These are phyloP conservation scores for Synchytrium microbalum DNA, from an alignment of 371 early-diverging fungal species.

Conservation along the genomic window DNA sequence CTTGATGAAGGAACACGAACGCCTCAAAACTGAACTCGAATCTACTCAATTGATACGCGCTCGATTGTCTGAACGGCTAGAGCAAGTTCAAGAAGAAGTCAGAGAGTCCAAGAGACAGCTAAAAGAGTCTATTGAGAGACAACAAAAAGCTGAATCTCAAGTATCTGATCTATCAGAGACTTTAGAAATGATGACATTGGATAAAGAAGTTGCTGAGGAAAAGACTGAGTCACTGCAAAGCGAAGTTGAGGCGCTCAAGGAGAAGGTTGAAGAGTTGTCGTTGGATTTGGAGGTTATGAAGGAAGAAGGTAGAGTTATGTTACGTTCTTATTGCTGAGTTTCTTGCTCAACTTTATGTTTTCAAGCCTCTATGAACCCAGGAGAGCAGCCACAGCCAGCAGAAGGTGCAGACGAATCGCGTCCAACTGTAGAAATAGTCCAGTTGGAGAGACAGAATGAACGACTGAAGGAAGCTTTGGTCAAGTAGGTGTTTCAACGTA, in stretches of 20 bases:
- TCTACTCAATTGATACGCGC: constrained; percentile 56
- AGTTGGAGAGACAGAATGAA: constrained; percentile 75
- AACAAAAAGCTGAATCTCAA: constrained; percentile 55
- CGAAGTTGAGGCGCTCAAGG: constrained; percentile 63
- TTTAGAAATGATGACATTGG: constrained; percentile 77
- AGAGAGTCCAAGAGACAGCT: constrained; percentile 51
- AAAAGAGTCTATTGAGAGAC: constrained; percentile 48
- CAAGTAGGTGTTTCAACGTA: constrained; percentile 24
- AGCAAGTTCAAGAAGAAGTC: constrained; percentile 63
- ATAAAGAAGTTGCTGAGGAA: constrained; percentile 90
- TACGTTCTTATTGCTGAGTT: background rate
- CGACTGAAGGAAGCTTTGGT: constrained; percentile 79
- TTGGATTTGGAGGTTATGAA: constrained; percentile 62
- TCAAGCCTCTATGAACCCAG: background rate
- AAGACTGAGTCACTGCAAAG: constrained; percentile 66
- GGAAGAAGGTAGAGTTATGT: constrained; percentile 31
- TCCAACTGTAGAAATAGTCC: constrained; percentile 37
- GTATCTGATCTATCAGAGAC: constrained; percentile 64
- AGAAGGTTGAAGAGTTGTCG: constrained; percentile 69
- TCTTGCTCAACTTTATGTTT: too few species aligned
- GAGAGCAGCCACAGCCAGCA: background rate
- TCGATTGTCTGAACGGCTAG: constrained; percentile 54
- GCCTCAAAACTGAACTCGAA: constrained; percentile 63
- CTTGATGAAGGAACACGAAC: constrained; percentile 61
- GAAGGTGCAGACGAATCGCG: background rate